A percentile compares a stretch with the other conserved stretches of the same genome.
phyloP scores from a whole-genome alignment of 805 yeast genomes.

The Yarrowia yakushimensis region DNA sequence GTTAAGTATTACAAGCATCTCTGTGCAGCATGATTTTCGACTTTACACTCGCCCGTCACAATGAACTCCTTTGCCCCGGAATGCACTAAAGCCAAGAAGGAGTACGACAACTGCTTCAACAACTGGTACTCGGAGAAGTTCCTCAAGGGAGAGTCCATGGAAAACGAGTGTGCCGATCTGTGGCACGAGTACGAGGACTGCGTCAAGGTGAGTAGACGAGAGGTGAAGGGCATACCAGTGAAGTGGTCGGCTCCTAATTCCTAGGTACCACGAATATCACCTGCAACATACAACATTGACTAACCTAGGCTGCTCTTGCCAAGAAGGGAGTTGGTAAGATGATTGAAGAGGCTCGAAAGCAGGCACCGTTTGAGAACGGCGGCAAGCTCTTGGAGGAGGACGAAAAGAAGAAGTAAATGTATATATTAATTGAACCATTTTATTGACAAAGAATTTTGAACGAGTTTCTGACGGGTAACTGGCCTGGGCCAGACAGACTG shows the following conservation, averaged over 20 bases:
- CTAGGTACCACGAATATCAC: too few species aligned
- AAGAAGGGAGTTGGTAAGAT: slow-evolving; percentile 75
- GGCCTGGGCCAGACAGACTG: not conserved
- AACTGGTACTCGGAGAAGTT: slow-evolving; percentile 83
- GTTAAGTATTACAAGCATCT: not conserved
- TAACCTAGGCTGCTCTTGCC: slow-evolving; percentile 47
- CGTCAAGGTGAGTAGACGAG: slow-evolving; percentile 52
- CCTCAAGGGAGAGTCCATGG: slow-evolving; percentile 30
- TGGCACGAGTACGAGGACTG: slow-evolving; percentile 91
- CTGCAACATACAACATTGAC: too few species aligned
- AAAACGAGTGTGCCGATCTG: slow-evolving; percentile 85
- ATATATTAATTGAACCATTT: not conserved
- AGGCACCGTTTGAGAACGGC: slow-evolving; percentile 72
- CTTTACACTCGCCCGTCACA: not conserved
- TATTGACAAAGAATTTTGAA: not conserved
- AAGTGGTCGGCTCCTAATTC: too few species aligned
- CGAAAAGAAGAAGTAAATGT: slow-evolving; percentile 18
- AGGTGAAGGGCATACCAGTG: not conserved
- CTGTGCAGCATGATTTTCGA: slow-evolving; percentile 2
- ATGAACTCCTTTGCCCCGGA: slow-evolving; percentile 75
- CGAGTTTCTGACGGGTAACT: not conserved
- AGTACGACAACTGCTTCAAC: slow-evolving; percentile 91
- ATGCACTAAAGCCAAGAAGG: slow-evolving; percentile 80
- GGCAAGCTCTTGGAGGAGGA: slow-evolving; percentile 23
- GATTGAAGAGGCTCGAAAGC: slow-evolving; percentile 83